These are phyloP conservation scores for Suhomyces sp. DNA, from an alignment of 805 yeast species.

Conservation along the genomic window DNA sequence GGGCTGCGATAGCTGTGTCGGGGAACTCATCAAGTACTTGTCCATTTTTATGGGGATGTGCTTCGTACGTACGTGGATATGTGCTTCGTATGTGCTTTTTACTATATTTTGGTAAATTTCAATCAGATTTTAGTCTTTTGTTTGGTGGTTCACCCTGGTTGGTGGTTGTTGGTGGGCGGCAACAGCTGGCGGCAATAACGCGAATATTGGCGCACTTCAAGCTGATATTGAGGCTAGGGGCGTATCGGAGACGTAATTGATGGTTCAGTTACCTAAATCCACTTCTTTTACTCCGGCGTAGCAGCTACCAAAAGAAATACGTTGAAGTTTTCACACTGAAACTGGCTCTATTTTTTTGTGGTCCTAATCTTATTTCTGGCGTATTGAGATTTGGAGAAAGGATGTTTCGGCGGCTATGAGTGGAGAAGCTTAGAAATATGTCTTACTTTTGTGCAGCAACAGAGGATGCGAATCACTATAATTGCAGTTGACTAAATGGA, in stretches of 20 bases:
- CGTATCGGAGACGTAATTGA: not conserved
- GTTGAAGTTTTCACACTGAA: constrained; percentile 1
- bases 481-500: not conserved
- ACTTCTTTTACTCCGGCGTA: not conserved
- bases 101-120: no score
- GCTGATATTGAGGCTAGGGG: not conserved
- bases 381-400: not conserved
- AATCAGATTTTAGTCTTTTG: no score
- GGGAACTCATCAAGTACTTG: constrained; percentile 39
- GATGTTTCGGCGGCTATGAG: not conserved
- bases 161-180: not conserved
- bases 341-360: not conserved
- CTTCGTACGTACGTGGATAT: not conserved
- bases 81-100: not conserved
- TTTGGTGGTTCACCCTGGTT: not conserved
- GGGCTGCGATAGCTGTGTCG: constrained; percentile 35
- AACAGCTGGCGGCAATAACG: not conserved
- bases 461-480: not conserved
- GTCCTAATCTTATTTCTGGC: not conserved
- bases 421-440: not conserved
- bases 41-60: constrained; percentile 23
- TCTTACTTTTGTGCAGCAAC: not conserved
- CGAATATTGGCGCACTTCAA: not conserved
- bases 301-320: not conserved
- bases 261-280: not conserved